These are phyloP conservation scores for Salvia rosmarinus DNA, from an alignment of 257 asterid species.

Conservation along the genomic window DNA sequence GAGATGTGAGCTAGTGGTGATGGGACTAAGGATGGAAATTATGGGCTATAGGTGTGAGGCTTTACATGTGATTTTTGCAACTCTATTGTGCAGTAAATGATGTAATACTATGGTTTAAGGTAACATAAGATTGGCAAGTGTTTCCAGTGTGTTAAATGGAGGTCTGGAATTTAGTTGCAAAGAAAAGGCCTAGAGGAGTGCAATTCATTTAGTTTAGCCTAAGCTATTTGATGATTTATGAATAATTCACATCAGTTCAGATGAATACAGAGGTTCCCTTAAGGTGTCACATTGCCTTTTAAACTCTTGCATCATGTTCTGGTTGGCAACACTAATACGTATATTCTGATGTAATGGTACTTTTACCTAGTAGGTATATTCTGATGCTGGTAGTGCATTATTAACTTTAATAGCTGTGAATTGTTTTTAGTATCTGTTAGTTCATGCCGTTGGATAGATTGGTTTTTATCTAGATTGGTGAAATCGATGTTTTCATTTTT, in stretches of 20 bases:
- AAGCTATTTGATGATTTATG: background rate
- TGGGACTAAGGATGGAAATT: slow-evolving; percentile 11
- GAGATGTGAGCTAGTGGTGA: background rate
- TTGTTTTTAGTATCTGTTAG: background rate
- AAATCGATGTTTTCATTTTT: background rate
- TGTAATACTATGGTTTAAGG: background rate
- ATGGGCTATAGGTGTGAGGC: background rate
- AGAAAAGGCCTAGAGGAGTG: background rate
- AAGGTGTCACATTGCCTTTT: background rate
- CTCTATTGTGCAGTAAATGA: background rate
- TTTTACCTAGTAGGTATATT: too few species aligned
- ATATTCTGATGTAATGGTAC: background rate
- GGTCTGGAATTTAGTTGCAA: slow-evolving; percentile 9
- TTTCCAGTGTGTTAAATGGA: background rate
- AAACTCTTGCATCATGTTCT: slow-evolving; percentile 3
- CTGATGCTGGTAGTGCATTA: too few species aligned
- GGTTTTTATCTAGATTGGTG: background rate
- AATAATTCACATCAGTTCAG: background rate
- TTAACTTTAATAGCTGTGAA: background rate
- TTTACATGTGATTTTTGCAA: background rate
- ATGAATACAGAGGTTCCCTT: background rate
- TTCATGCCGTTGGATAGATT: background rate
- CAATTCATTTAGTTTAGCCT: background rate
- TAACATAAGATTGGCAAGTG: background rate
- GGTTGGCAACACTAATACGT: background rate